Base-by-base conservation (phyloP, 106 monocot species). In the Iris macrosiphon region DNA sequence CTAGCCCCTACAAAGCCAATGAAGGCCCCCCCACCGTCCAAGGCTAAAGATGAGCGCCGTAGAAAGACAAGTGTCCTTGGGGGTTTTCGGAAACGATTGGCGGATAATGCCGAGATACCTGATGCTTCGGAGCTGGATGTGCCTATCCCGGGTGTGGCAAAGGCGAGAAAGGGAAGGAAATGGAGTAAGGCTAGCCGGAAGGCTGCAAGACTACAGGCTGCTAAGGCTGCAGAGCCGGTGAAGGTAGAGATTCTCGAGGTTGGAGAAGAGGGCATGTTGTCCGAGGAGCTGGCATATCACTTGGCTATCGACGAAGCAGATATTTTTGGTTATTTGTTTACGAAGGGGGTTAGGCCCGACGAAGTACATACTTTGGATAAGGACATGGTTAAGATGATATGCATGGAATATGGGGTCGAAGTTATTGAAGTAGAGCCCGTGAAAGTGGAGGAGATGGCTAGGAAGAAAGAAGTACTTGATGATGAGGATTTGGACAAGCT, bases 301-400 rank as follows among this genome's bases (percentile, higher is more conserved):
- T 75, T 98, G 46, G 91, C 98, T 21, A 50, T 98, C 22, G 53
- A 50, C 17, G 90, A 80, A 60, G 56, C 74, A 22, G 96, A 98
- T 22, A 79, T 98, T 54, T 35, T 87, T n/a, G 45, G 60, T 4
- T 86, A 62, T 57, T 55, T 98, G 52, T 90, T 70, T 63, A 26
- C 69, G 22, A 90, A 77, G 66, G 91, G 91, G 12, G 72, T 87
- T 43, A 86, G 68, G 63, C 69, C 78, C 35, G 83, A 87, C 30
- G 46, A 50, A 6, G 86, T 76, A 19, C 77, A 78, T 12, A 75
- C 65, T 6, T 62, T 98, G 72, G 78, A 76, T 32, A 86, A 83
- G 47, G 87, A 91, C 50, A 69, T 91, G 80, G 98, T 98, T 37
- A 91, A 91, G 78, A 90, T 98, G 87, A 79, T 98, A 49, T 98